Percentiles rank a stretch among this genome's conserved stretches.
phyloP scores from a whole-genome alignment of 345 rosid species.

The Sisymbrium irio region DNA sequence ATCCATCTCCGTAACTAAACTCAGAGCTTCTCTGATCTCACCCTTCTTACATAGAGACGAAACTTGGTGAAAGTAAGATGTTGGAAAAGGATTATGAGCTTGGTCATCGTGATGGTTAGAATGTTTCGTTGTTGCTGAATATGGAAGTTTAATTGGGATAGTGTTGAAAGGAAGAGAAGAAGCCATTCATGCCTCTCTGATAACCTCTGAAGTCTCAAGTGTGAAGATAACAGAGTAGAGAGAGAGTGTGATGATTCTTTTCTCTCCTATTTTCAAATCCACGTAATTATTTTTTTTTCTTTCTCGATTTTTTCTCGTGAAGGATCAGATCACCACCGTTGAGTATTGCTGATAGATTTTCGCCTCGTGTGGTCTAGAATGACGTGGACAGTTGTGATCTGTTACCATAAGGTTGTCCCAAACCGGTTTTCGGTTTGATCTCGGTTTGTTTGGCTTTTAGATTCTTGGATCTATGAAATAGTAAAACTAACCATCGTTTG shows the following conservation, averaged over 20 bases:
- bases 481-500: neutral
- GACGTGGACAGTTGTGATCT: slow-evolving; percentile 3
- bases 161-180: slow-evolving; percentile 41
- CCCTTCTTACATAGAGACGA: slow-evolving; percentile 58
- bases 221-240: slow-evolving; percentile 25
- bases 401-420: too few species aligned
- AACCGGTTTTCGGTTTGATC: neutral
- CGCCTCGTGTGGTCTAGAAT: neutral
- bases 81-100: neutral
- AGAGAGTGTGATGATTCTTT: neutral
- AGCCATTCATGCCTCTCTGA: slow-evolving; percentile 38
- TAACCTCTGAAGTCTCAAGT: slow-evolving; percentile 15
- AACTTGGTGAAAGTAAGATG: slow-evolving; percentile 46
- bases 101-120: slow-evolving; percentile 15
- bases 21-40: slow-evolving; percentile 53
- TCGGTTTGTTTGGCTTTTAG: neutral
- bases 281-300: neutral
- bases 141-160: slow-evolving; percentile 23
- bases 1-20: slow-evolving; percentile 55
- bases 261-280: neutral
- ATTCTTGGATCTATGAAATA: neutral
- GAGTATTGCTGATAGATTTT: neutral
- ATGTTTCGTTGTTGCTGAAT: slow-evolving; percentile 13
- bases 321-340: slow-evolving; percentile 13
- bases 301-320: neutral